Evolutionary conservation across 768 basidiomycete species (phyloP), one percentile per base, ranked within the genome.

Genomic region (Kwoniella bestiolae): DNA sequence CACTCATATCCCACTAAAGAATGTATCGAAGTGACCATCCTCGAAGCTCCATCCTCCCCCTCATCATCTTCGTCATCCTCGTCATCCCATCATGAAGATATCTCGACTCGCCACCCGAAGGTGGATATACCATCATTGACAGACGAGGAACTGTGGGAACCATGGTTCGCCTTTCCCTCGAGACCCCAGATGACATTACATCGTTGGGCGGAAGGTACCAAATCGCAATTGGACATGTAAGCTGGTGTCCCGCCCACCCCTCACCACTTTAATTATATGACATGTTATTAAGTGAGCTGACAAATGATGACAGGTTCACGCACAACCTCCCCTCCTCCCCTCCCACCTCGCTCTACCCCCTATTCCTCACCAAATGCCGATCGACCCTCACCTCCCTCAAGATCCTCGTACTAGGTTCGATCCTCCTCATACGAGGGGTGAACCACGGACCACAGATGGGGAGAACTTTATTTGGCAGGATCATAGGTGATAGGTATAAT

Each of bases 111-210:
- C 32, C 52, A 35, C 52, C 23, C n/a, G n/a, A n/a, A n/a, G n/a
- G n/a, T 55, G 32, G 23, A 16, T 1, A 23, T 35, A 55, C 52
- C 52, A 26, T 9, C 16, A 5, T 38, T 61, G 8, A 53, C 25
- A 8, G 50, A 61, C 12, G 60, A 61, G 38, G 32, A 61, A 31
- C n/a, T 61, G 7, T 61, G 60, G 60, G 49, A 61, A 52, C 23
- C 60, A n/a, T 61, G 60, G 60, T 61, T 61, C 31, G 60, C 49
- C 29, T 61, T 35, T 26, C 60, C 60, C 12, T 51, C 60, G 1
- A 61, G 25, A 38, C 49, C 23, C 12, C 28, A 49, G 6, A 61
- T 61, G 60, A 61, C 60, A 6, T 29, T 61, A 38, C 60, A 61
- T 52, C 60, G 60, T n/a, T 61, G 60, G 60, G 60, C 60, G 7